These are phyloP conservation scores for Penicillium sp. DNA, from an alignment of 2,329 filamentous ascomycete species.

Conservation along the genomic window DNA sequence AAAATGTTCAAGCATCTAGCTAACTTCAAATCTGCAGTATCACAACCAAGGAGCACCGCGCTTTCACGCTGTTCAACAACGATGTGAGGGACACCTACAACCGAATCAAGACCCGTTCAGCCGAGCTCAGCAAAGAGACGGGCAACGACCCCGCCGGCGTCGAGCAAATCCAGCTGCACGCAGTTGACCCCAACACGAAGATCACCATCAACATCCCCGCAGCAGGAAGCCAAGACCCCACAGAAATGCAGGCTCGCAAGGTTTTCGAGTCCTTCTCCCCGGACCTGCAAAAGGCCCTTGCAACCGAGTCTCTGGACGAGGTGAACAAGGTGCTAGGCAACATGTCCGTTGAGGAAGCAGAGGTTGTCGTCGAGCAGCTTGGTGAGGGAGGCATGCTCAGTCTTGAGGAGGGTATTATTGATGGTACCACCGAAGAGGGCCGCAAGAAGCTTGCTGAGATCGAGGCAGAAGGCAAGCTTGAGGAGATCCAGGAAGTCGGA, in stretches of 20 bases:
- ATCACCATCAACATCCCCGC: constrained; percentile 85
- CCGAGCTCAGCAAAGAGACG: constrained; percentile 66
- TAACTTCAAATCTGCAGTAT: constrained; percentile 50
- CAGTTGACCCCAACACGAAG: constrained; percentile 86
- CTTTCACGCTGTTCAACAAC: constrained; percentile 84
- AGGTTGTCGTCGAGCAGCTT: constrained; percentile 77
- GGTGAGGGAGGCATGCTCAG: constrained; percentile 85
- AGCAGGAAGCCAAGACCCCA: constrained; percentile 62
- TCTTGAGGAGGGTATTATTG: constrained; percentile 88
- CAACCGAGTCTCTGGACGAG: constrained; percentile 83
- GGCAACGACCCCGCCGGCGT: constrained; percentile 61
- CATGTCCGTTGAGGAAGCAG: constrained; percentile 85
- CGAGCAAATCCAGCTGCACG: constrained; percentile 96
- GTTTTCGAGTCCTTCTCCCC: constrained; percentile 83
- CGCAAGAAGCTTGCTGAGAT: constrained; percentile 74
- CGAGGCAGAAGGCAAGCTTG: constrained; percentile 54
- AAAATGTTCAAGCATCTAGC: constrained; percentile 6
- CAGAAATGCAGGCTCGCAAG: constrained; percentile 60
- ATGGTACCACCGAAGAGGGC: constrained; percentile 87
- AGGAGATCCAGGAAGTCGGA: constrained; percentile 39
- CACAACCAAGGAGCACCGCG: constrained; percentile 83
- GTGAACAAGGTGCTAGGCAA: constrained; percentile 84
- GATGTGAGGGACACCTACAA: constrained; percentile 87
- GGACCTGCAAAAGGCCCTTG: constrained; percentile 76
- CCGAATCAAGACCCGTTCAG: constrained; percentile 73